Base-by-base conservation (phyloP, 768 basidiomycete genomes). In the Leucosporidium scottii region DNA sequence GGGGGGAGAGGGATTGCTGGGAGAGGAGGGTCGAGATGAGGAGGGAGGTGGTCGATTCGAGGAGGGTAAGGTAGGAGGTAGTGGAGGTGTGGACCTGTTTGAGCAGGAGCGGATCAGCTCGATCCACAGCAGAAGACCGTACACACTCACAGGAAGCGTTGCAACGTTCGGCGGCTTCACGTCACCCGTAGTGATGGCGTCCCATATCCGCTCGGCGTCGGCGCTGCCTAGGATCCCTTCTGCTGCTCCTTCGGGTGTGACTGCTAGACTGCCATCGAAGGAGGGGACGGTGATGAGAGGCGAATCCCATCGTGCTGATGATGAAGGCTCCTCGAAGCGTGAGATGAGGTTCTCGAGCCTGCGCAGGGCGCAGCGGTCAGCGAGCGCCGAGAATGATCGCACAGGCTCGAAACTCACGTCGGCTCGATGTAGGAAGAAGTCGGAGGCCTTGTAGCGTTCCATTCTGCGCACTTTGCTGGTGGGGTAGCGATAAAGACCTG, bases 271-370 rank as follows among this genome's bases (percentile, higher is more conserved):
- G 39, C 39, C 39, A 21, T 84, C 81, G 67, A 92, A 91, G 34
- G 84, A 82, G 84, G 86, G 79, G 1, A 96, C 80, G 2, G 90
- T 91, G 77, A 96, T 90, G 51, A 98, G 83, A 0, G 96, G 94
- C 0, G 94, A 90, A 78, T 99, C 94, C 94, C 94, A 99, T 59
- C 94, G 85, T n/a, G 90, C 93, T 88, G 93, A 93, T 6, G 93
- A 93, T 0, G 91, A 93, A 0, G 96, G 96, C 74, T 98, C 96
- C 79, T 99, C 96, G 74, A 86, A 98, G 60, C 94, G 83, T 75
- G 87, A 71, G 47, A 98, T 78, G 4, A 99, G 84, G 77, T 91
- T 93, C 56, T 91, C 89, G 47, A 96, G 83, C 12, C 91, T 93
- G 73, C 4, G 23, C 28, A 31, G 47, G 10, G 23, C 25, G 64